Base-by-base conservation (phyloP, 1,139 yeast species). In the Geotrichum citri-aurantii region DNA sequence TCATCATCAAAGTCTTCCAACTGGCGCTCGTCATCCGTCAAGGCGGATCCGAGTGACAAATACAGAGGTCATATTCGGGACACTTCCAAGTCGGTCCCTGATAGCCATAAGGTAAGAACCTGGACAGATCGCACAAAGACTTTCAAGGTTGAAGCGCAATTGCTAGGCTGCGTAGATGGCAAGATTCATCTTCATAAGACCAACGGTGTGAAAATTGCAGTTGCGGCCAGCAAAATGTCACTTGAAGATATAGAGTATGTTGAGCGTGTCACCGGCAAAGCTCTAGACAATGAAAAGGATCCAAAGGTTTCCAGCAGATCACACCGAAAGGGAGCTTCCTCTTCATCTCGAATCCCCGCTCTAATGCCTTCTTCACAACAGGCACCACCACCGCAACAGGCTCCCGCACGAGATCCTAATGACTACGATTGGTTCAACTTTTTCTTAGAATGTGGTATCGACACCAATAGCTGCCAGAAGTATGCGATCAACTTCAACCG, bases 121-220 rank as follows among this genome's bases (percentile, higher is more conserved):
- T 93, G 99, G 99, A 91, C 93, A 61, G 99, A 93, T 73, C 83
- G 96, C 66, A 81, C 95, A 8, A 97, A 97, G 10, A 79, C 96
- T 1, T 93, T 93, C 76, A 91, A 90, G 73, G 99, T 95, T 33
- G 98, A 93, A 66, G 99, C 99, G 3, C 97, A 92, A 70, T 86
- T 93, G 65, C 81, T 93, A 66, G 99, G 99, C 24, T 88, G 87
- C 72, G 83, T 88, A 46, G 97, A 92, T 66, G 98, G 98, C 17
- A 93, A 93, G 69, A 83, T 93, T 60, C 99, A 93, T 71, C 77
- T 93, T 64, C 98, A 93, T 74, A 93, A 93, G 75, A 82, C 88
- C 2, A 93, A 93, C 71, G 99, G 99, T 62, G 98, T 93, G 42
- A 93, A 92, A 71, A 95, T 93, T 68, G 98, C 99, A 1, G 99